These are phyloP conservation scores for Aspergillus nomiae DNA, from an alignment of 2,329 filamentous ascomycete species.

Conservation along the genomic window DNA sequence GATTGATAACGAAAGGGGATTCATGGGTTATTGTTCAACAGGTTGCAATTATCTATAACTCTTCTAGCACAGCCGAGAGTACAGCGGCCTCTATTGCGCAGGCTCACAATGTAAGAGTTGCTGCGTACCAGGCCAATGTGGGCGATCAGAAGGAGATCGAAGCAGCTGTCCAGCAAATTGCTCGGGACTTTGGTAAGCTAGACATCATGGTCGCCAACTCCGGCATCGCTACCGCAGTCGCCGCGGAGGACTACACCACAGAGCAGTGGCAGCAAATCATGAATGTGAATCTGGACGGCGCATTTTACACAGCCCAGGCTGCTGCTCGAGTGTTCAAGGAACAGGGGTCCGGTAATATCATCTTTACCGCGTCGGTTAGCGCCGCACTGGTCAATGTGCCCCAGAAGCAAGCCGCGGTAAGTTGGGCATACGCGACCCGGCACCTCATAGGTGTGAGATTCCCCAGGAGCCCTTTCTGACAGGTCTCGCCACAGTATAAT, in stretches of 20 bases:
- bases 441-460: background rate
- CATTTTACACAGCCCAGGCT: constrained; percentile 42
- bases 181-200: constrained; percentile 45
- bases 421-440: background rate
- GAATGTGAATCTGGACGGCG: constrained; percentile 42
- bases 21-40: constrained; percentile 4
- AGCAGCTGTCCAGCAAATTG: constrained; percentile 34
- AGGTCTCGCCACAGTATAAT: constrained; percentile 33
- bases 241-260: constrained; percentile 42
- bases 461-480: fast-evolving
- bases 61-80: constrained; percentile 26
- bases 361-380: constrained; percentile 43
- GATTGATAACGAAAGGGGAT: background rate
- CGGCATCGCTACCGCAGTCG: constrained; percentile 32
- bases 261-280: constrained; percentile 45
- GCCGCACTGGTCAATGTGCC: constrained; percentile 43
- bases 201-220: constrained; percentile 53
- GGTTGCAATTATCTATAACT: constrained; percentile 38
- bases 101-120: constrained; percentile 27
- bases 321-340: constrained; percentile 40
- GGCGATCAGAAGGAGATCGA: constrained; percentile 33
- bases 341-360: constrained; percentile 38
- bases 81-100: constrained; percentile 30
- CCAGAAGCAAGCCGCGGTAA: constrained; percentile 40
- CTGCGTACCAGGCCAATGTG: constrained; percentile 41